A percentile compares a stretch with the other conserved stretches of the same genome.
Evolutionary conservation across 306 rosid species (phyloP).

Genomic region (Canavalia ensiformis): DNA sequence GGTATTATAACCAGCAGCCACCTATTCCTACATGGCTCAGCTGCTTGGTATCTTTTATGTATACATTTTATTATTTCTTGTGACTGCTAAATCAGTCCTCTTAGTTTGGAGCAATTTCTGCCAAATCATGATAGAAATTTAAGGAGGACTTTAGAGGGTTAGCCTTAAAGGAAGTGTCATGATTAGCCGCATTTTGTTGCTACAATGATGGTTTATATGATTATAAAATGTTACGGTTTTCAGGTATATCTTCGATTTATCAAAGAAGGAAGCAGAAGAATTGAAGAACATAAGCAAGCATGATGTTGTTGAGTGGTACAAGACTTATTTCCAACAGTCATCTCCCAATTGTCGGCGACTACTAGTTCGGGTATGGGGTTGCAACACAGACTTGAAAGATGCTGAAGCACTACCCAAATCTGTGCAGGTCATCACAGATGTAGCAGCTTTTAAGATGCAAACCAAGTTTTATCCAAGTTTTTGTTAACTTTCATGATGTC

Average conservation of each 20-base stretch:
- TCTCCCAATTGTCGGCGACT: constrained; percentile 86
- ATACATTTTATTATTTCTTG: neutral
- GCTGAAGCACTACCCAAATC: constrained; percentile 56
- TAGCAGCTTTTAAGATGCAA: constrained; percentile 70
- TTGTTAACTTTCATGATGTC: constrained; percentile 51
- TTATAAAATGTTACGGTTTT: constrained; percentile 37
- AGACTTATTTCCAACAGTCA: constrained; percentile 65
- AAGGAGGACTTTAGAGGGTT: neutral
- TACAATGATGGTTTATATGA: constrained; percentile 37
- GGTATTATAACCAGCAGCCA: neutral
- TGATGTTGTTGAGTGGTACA: constrained; percentile 82
- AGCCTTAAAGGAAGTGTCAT: neutral
- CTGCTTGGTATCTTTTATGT: constrained; percentile 14
- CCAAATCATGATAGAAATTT: constrained; percentile 13
- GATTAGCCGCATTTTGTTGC: constrained; percentile 19
- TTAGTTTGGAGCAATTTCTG: neutral
- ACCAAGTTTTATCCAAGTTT: constrained; percentile 71
- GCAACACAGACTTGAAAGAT: constrained; percentile 72
- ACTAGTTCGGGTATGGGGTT: constrained; percentile 86
- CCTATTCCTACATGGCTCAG: constrained; percentile 13
- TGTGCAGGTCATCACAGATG: constrained; percentile 62
- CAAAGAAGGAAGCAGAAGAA: constrained; percentile 85
- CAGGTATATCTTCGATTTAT: constrained; percentile 84
- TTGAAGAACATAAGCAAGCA: constrained; percentile 66
- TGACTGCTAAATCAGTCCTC: neutral